These are phyloP conservation scores for Rhizophagus sp. DNA, from an alignment of 192 early-diverging fungal genomes.

Conservation along the genomic window DNA sequence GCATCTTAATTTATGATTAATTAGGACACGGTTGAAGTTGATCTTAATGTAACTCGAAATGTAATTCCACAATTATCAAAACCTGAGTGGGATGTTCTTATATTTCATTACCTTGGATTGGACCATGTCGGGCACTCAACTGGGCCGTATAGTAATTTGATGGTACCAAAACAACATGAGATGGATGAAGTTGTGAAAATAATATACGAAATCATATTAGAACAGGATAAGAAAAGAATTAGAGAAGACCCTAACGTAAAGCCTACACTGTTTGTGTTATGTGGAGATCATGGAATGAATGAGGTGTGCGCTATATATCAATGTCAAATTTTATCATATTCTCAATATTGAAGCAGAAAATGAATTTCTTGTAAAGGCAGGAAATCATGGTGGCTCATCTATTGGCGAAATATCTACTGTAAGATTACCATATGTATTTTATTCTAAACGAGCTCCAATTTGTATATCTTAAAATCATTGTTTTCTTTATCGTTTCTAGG, in stretches of 20 bases:
- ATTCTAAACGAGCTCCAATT: not conserved
- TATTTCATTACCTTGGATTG: slow-evolving; percentile 80
- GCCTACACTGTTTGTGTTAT: slow-evolving; percentile 71
- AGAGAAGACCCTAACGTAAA: slow-evolving; percentile 39
- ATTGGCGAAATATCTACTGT: slow-evolving; percentile 54
- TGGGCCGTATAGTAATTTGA: slow-evolving; percentile 66
- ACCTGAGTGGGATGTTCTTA: slow-evolving; percentile 67
- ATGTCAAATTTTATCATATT: not conserved
- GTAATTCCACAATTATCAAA: slow-evolving; percentile 55
- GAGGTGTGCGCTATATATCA: slow-evolving; percentile 46
- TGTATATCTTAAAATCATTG: not conserved
- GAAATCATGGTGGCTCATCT: slow-evolving; percentile 64
- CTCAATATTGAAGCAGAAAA: not conserved
- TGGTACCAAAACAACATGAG: slow-evolving; percentile 75
- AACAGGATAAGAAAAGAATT: slow-evolving; percentile 48
- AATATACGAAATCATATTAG: slow-evolving; percentile 50
- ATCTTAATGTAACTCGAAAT: slow-evolving; percentile 71
- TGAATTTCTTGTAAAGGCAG: slow-evolving; percentile 35
- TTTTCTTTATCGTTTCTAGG: slow-evolving; percentile 31
- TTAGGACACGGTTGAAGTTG: slow-evolving; percentile 76
- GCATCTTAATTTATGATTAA: not conserved
- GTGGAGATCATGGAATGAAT: slow-evolving; percentile 88
- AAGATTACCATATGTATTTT: slow-evolving; percentile 21
- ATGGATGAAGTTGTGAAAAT: slow-evolving; percentile 68
- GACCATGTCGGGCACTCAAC: slow-evolving; percentile 82